Evolutionary conservation across 2,329 filamentous ascomycete genomes (phyloP).

Genomic region (Aspergillus ochraceus): DNA sequence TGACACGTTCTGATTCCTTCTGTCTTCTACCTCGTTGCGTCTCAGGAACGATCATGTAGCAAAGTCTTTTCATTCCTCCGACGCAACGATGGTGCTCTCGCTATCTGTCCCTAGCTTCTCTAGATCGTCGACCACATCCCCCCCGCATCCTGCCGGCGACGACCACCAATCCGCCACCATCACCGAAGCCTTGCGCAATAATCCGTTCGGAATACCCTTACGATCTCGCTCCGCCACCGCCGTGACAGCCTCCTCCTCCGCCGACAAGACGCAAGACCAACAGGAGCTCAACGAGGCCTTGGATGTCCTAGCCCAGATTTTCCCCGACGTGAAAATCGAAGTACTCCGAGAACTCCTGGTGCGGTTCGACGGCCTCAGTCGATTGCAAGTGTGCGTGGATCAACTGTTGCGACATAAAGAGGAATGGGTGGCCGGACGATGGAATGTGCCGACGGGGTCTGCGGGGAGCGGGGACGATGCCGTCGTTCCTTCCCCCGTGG

Average conservation of each 20-base stretch:
- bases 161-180: conserved; percentile 36
- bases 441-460: conserved; percentile 39
- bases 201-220: conserved; percentile 41
- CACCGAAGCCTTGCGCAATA: conserved; percentile 45
- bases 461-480: conserved; percentile 4
- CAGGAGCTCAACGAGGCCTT: conserved; percentile 45
- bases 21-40: neutral
- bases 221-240: conserved; percentile 26
- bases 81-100: conserved; percentile 39
- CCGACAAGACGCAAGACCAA: conserved; percentile 37
- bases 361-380: conserved; percentile 48
- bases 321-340: conserved; percentile 48
- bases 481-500: neutral
- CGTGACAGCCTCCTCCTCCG: conserved; percentile 14
- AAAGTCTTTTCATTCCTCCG: conserved; percentile 10
- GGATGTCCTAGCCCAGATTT: conserved; percentile 41
- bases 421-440: conserved; percentile 49
- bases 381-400: conserved; percentile 48
- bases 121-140: conserved; percentile 26
- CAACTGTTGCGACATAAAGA: conserved; percentile 48
- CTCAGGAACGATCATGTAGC: conserved; percentile 34
- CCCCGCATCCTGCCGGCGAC: conserved; percentile 27
- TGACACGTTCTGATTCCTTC: neutral
- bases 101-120: conserved; percentile 38
- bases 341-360: conserved; percentile 49